Percentiles rank a stretch among this genome's conserved stretches.
Conservation (phyloP, 1,284 basidiomycete genomes). For the Cutaneotrichosporon arboriforme region DNA sequence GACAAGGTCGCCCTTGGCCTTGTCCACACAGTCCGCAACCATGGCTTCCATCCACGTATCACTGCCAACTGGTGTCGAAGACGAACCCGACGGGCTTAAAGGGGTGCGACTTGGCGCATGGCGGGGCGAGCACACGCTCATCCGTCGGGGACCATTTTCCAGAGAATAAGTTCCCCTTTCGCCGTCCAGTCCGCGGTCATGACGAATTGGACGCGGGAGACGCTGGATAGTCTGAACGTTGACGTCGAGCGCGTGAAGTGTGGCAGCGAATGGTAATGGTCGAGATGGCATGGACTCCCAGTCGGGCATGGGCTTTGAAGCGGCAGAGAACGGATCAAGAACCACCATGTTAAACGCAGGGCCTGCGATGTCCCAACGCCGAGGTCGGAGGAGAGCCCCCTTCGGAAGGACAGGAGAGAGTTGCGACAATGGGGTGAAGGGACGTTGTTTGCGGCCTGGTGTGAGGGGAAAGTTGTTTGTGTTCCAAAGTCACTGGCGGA, state of each 20-base stretch:
- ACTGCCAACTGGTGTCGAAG: slow-evolving; percentile 14
- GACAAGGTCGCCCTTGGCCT: slow-evolving; percentile 25
- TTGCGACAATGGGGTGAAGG: no score
- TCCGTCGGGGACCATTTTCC: no score
- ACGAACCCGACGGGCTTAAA: no score
- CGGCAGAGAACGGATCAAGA: slow-evolving; percentile 41
- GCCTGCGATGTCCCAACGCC: no score
- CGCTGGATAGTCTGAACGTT: slow-evolving; percentile 11
- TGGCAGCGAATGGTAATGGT: slow-evolving; percentile 41
- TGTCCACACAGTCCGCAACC: slow-evolving; percentile 37
- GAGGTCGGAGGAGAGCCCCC: no score
- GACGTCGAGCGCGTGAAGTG: slow-evolving; percentile 28
- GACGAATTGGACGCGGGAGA: slow-evolving; percentile 14
- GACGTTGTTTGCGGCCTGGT: no score
- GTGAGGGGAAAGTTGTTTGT: no score
- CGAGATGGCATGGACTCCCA: slow-evolving; percentile 32
- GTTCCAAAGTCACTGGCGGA: no score
- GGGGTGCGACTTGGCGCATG: no score
- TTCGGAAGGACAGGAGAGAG: no score
- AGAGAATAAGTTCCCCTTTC: no score
- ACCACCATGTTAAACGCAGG: slow-evolving; percentile 33
- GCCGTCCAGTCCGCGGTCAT: slow-evolving; percentile 9
- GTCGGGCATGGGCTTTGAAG: slow-evolving; percentile 38
- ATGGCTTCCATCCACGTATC: slow-evolving; percentile 42
- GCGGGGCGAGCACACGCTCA: no score